These are phyloP conservation scores for Bruguiera sexangula DNA, from an alignment of 345 rosid genomes.

Conservation along the genomic window DNA sequence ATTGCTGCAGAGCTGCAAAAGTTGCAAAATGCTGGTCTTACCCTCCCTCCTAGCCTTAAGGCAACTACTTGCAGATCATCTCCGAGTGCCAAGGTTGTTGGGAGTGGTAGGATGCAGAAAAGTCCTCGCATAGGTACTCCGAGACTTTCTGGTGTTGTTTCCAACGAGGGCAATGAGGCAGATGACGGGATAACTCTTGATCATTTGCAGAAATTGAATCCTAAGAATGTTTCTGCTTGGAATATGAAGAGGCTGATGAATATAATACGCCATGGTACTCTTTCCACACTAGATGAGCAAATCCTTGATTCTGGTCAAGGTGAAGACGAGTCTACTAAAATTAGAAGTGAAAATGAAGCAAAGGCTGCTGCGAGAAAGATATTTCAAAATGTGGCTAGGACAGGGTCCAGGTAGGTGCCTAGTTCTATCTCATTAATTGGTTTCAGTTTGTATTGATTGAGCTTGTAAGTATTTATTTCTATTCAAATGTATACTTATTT, in stretches of 20 bases:
- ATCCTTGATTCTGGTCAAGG: constrained; percentile 14
- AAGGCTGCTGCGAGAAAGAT: constrained; percentile 32
- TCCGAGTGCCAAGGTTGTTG: constrained; percentile 7
- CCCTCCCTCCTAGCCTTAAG: constrained; percentile 24
- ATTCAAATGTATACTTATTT: not conserved
- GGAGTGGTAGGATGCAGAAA: constrained; percentile 27
- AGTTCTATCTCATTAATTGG: not conserved
- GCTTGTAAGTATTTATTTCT: not conserved
- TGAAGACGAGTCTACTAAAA: constrained; percentile 30
- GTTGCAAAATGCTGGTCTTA: constrained; percentile 26
- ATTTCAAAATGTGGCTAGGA: constrained; percentile 31
- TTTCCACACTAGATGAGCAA: constrained; percentile 30
- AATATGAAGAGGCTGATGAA: constrained; percentile 38
- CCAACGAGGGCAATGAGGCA: constrained; percentile 17
- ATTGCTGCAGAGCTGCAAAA: constrained; percentile 20
- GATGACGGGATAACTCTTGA: constrained; percentile 27
- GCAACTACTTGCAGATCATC: constrained; percentile 1
- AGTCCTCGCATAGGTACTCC: constrained; percentile 27
- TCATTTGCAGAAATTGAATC: constrained; percentile 31
- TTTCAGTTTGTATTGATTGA: not conserved
- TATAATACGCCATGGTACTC: constrained; percentile 27
- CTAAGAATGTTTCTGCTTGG: constrained; percentile 35
- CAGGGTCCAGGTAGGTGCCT: constrained; percentile 23
- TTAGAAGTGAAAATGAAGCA: constrained; percentile 33
- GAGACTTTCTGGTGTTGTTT: constrained; percentile 18